Evolutionary conservation across 1,284 basidiomycete species (phyloP), one percentile per base, ranked within the genome.

Genomic region (Cryptococcus sp.): DNA sequence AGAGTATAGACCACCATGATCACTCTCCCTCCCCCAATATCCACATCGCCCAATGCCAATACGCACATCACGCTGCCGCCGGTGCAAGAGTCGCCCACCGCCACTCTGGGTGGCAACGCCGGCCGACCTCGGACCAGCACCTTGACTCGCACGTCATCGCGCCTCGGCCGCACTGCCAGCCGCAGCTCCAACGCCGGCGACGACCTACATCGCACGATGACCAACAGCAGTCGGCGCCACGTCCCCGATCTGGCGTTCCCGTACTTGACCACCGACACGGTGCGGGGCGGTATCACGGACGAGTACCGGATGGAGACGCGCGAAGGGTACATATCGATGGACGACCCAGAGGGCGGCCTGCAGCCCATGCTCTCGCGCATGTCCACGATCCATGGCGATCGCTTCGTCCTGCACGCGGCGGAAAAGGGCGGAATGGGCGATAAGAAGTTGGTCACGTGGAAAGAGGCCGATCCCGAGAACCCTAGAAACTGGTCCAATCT

Each of bases 401-500:
- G 48, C 15, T 60, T 68, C 25, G 59, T 57, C 13, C 56, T 63
- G 11, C 64, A 63, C 25, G 55, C 57, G 40, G 59, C 61, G 25
- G 50, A 57, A 17, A 65, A 61, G 56, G 62, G 57, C 22, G 56
- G 60, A 19, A 54, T 71, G 52, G 60, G 61, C 22, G 56, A 68
- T 39, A 66, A 66, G 60, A 73, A 73, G 65, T 57, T 73, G 13
- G 71, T 73, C 7, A 70, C 70, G 6, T 73, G 60, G 60, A 60
- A 49, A 31, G 61, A 64, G 22, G 56, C 59, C 15, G 71, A 73
- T 55, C 57, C 56, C 5, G 60, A 68, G 50, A 71, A 72, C 60
- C 71, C 71, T 1, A 64, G 67, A 47, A 69, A 70, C 56, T 73
- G 70, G 71, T 54, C 61, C 47, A 50, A 25, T 4, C 41, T 57